These are phyloP conservation scores for Russula ochroleuca DNA, from an alignment of 768 basidiomycete genomes.

Conservation along the genomic window DNA sequence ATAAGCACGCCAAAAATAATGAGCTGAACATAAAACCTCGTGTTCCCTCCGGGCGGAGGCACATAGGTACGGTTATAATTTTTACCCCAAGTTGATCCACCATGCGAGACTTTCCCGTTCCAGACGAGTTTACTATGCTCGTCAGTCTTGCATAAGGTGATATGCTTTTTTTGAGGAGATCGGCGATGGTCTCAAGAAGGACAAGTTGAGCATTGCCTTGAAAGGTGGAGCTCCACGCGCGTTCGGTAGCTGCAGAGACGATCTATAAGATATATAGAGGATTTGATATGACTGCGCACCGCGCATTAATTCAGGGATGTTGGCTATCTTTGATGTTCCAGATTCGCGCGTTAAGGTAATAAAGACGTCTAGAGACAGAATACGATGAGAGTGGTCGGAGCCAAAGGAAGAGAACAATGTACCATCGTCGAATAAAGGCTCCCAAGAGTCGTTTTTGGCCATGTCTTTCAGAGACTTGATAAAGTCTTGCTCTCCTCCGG, in stretches of 20 bases:
- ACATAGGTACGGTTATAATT: slow-evolving; percentile 7
- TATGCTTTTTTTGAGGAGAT: not conserved
- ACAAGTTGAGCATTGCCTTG: not conserved
- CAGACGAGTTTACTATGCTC: slow-evolving; percentile 2
- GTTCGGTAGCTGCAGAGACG: not conserved
- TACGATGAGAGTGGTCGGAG: not conserved
- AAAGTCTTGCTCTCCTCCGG: too few species aligned
- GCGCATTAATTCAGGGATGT: not conserved
- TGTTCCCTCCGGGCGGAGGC: not conserved
- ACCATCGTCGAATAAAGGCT: not conserved
- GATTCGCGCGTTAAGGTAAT: not conserved
- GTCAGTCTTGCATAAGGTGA: not conserved
- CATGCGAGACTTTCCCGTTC: slow-evolving; percentile 5
- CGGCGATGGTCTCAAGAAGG: not conserved
- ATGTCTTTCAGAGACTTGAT: not conserved
- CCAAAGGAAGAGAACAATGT: not conserved
- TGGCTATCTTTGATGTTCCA: not conserved
- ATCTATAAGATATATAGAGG: not conserved
- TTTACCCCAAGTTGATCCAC: not conserved
- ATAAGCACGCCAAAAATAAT: not conserved
- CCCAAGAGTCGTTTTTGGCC: not conserved
- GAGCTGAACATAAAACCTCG: not conserved
- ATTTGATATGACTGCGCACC: not conserved
- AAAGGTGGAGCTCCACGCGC: not conserved
- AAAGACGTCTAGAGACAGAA: not conserved